Percentiles rank a stretch among this genome's conserved stretches.
phyloP scores from a whole-genome alignment of 1,139 yeast genomes.

The Pichia inconspicua region DNA sequence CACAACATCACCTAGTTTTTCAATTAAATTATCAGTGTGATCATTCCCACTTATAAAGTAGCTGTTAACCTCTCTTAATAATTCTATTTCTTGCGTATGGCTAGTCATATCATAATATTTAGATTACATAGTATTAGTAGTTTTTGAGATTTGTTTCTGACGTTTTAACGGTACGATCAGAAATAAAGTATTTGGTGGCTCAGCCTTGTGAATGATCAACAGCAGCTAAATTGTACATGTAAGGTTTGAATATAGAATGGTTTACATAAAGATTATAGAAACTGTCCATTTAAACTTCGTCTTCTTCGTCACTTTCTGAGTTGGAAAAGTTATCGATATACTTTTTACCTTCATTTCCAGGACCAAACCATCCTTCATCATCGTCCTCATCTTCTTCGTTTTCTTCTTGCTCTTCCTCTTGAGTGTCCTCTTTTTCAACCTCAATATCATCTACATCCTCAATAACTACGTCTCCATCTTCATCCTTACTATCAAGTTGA shows the following conservation, averaged over 20 bases:
- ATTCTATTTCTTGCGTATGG: background rate
- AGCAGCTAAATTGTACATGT: background rate
- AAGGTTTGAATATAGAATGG: background rate
- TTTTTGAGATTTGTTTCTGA: no score
- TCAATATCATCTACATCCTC: slow-evolving; percentile 24
- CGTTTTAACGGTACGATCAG: no score
- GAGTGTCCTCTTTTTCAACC: slow-evolving; percentile 15
- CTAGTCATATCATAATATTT: no score
- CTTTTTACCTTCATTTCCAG: slow-evolving; percentile 27
- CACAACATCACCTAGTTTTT: slow-evolving; percentile 6
- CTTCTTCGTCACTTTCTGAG: slow-evolving; percentile 16
- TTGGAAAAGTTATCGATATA: slow-evolving; percentile 21
- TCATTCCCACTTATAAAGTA: background rate
- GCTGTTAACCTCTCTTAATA: background rate
- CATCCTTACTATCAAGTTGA: slow-evolving; percentile 10
- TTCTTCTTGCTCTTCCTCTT: slow-evolving; percentile 23
- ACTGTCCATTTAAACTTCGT: slow-evolving; percentile 7
- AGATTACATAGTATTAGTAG: no score
- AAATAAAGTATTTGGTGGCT: background rate
- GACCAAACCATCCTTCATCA: slow-evolving; percentile 36
- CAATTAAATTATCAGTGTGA: background rate
- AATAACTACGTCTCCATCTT: slow-evolving; percentile 18
- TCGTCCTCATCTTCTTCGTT: slow-evolving; percentile 31
- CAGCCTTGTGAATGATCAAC: background rate
- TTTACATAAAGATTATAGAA: no score